phyloP scores from a whole-genome alignment of 2,329 filamentous ascomycete genomes.

The Paramyrothecium sp. region DNA sequence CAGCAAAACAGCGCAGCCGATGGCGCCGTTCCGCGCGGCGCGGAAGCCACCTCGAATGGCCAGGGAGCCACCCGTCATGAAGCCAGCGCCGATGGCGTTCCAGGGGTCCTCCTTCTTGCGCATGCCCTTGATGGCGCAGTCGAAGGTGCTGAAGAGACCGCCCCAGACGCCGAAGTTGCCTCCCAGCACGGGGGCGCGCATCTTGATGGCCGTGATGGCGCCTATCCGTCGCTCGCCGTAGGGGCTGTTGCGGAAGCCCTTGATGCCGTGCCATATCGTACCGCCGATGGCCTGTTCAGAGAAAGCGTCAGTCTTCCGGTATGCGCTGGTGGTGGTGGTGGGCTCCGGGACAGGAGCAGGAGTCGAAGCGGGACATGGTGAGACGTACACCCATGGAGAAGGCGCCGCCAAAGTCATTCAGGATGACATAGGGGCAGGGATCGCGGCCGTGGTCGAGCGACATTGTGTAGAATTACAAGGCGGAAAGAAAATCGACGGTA shows the following conservation, averaged over 20 bases:
- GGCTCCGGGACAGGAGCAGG: background rate
- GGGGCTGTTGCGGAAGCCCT: conserved; percentile 83
- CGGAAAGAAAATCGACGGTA: background rate
- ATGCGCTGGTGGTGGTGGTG: background rate
- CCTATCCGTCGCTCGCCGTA: conserved; percentile 93
- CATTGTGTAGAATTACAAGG: background rate
- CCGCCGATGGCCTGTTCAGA: conserved; percentile 64
- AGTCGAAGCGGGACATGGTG: conserved; percentile 1
- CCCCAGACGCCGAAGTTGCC: conserved; percentile 98
- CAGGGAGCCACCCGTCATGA: conserved; percentile 88
- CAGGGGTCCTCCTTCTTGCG: conserved; percentile 95
- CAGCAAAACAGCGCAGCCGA: conserved; percentile 87
- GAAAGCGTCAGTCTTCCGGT: background rate
- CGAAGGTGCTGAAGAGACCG: conserved; percentile 88
- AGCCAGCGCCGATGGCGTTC: conserved; percentile 94
- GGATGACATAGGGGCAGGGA: conserved; percentile 90
- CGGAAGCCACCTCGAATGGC: conserved; percentile 87
- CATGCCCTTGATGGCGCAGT: conserved; percentile 93
- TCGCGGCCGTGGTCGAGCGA: conserved; percentile 79
- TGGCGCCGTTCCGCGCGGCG: conserved; percentile 88
- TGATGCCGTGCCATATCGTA: conserved; percentile 91
- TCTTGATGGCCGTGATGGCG: conserved; percentile 92
- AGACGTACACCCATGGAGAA: conserved; percentile 85
- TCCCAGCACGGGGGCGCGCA: conserved; percentile 87
- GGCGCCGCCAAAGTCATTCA: conserved; percentile 94